Base-by-base conservation (phyloP, 441 rosid species). In the Populus tomentosa region DNA sequence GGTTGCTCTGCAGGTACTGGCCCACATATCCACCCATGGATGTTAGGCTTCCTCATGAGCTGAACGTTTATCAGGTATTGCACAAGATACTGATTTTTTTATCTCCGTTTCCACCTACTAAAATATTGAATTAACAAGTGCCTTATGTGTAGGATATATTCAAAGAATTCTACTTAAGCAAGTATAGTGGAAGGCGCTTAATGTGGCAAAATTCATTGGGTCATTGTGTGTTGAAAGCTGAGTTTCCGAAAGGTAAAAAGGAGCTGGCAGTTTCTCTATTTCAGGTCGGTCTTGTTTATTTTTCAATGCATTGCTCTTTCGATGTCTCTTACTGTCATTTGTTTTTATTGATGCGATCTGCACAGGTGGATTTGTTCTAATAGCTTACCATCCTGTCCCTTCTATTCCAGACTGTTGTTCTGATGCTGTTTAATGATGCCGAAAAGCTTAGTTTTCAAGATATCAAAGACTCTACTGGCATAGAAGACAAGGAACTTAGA, bases 21-120 rank as follows among this genome's bases (percentile, higher is more conserved):
- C 99, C 99, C 77, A 97, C 99, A 59, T 97, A 97, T 87, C 97
- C 99, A n/a, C 99, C 97, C 59, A 94, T 97, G 98, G 98, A 91
- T 88, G 97, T 97, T 70, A 93, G 97, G 82, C 98, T 97, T 82
- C 99, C 99, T 82, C 98, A 91, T 81, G 99, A 97, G 82, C 84
- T 97, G 79, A 94, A 94, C 86, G 98, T 97, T 64, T 97, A 97
- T 82, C 98, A 97, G 99, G 99, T 92, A 79, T 80, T 80, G 75
- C 64, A 38, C 74, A 80, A 71, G 72, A 71, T 65, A 56, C 69
- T 61, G 71, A 40, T 71, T 66, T 71, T 56, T 63, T 23, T 71
- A 30, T 40, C 70, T 70, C 23, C 35, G 23, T n/a, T 40, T 59
- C 23, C 71, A 65, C 59, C 14, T 10, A 9, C 56, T 26, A 7